Base-by-base conservation (phyloP, 441 rosid species). In the Gossypium schwendimanii region DNA sequence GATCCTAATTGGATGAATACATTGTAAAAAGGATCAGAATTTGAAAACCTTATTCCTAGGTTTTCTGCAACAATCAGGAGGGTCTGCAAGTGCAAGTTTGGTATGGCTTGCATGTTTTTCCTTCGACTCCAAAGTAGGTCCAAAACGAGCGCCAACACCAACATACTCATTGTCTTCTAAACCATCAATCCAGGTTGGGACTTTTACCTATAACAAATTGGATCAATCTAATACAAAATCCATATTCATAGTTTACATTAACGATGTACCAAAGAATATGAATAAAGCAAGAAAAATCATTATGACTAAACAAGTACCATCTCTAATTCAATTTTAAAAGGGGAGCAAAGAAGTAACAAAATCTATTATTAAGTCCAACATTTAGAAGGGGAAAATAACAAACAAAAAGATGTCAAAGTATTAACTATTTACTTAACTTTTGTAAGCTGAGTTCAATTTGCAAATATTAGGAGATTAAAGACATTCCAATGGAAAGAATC, bases 111-210 rank as follows among this genome's bases (percentile, higher is more conserved):
- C 88, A 69, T 83, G 85, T 59, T 80, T 85, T 76, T 85, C 88
- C 80, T 83, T 81, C 4, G 88, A 82, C 60, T 81, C 88, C 77
- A 85, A 75, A 4, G 87, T 85, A 63, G 70, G 79, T 72, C 88
- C 88, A 57, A 85, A 85, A 14, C 88, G 88, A 67, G 87, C 88
- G 69, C 88, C 88, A 50, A 81, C 85, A 71, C 88, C 88, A 71
- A 85, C 88, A 73, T 85, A 85, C 75, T 85, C 88, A 75, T 54
- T 57, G 45, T 75, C 78, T 78, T 75, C 79, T 41, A 73, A 74
- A 17, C 75, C 68, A 75, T 85, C 60, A 55, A 85, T 60, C 84
- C 82, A 81, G 28, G 80, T 85, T 36, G 86, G 83, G 49, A 85
- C 84, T 85, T 85, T 85, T 60, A 85, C 87, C 88, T 85, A 54